Base-by-base conservation (phyloP, 768 basidiomycete genomes). In the Panus rudis region DNA sequence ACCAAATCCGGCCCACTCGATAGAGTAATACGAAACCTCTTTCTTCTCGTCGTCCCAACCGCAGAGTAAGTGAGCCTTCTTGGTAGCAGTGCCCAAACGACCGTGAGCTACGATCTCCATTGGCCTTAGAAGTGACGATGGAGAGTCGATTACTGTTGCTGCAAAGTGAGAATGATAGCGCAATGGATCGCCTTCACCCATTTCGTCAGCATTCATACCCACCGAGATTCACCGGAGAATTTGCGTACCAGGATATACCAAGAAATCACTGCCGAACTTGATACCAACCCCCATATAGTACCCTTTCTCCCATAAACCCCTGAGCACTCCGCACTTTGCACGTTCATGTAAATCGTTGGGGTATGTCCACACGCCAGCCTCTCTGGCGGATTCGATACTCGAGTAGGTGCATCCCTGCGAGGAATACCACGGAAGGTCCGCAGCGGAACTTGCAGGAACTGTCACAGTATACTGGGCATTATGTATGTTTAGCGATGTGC, bases 91-190 rank as follows among this genome's bases (percentile, higher is more conserved):
- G 1, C 94, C 96, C 25, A 99, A 65, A 25, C 96, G 75, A 14
- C 96, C 96, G 59, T 92, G 92, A 0, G 94, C 93, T 19, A 99
- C 87, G 35, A 99, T 77, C 61, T 98, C 92, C 79, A 94, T 88
- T 4, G 96, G 92, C 37, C 74, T 70, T 39, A 99, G 70, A 2
- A 70, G 51, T 11, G 78, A 56, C 37, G 61, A 50, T 2, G 77
- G 76, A 6, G 84, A 78, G 11, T 84, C 74, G 23, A 90, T 62
- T 11, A 96, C 86, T 4, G 86, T 81, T 17, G 86, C 86, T 17
- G 83, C 81, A 59, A 97, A 98, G 61, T 99, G 96, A 2, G 94
- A 96, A 58, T 99, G 96, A 61, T 94, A 99, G 20, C 96, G 77
- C 40, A 98, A 65, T 7, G 93, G 92, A 60, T 99, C 92, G 43